Evolutionary conservation across 2,329 filamentous ascomycete species (phyloP).

Genomic region (Epichloe brachyelytri): DNA sequence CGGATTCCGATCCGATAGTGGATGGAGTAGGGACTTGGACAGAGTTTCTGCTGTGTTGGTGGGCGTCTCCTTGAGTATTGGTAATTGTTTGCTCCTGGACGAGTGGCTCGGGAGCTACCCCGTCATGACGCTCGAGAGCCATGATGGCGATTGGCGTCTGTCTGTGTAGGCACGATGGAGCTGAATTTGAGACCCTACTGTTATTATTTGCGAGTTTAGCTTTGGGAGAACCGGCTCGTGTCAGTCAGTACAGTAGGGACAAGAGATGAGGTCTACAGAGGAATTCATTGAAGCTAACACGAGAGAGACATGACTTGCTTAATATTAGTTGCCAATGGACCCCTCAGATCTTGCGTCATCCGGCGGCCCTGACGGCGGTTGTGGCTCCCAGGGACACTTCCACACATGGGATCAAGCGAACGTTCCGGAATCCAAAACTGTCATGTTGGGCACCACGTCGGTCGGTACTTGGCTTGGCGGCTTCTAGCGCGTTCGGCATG

Average conservation of each 20-base stretch:
- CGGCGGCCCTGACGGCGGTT: not conserved
- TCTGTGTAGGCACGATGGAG: not conserved
- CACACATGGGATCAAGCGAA: not conserved
- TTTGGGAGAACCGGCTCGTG: not conserved
- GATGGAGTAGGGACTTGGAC: not conserved
- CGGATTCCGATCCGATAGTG: not conserved
- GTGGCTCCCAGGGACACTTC: not conserved
- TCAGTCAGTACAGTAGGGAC: not conserved
- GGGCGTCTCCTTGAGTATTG: not conserved
- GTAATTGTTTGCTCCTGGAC: not conserved
- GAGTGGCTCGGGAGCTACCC: not conserved
- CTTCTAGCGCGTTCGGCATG: not conserved
- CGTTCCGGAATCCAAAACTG: not conserved
- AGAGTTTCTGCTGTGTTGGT: not conserved
- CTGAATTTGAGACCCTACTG: not conserved
- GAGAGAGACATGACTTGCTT: not conserved
- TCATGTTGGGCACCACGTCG: not conserved
- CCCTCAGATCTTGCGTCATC: not conserved
- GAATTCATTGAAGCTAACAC: not conserved
- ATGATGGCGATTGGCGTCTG: not conserved
- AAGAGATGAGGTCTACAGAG: not conserved
- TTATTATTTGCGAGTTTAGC: too few species aligned
- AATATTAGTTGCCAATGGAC: not conserved
- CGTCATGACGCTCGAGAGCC: not conserved
- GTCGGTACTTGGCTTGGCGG: not conserved